Base-by-base conservation (phyloP, 2,329 filamentous ascomycete genomes). In the Madurella fahalii region DNA sequence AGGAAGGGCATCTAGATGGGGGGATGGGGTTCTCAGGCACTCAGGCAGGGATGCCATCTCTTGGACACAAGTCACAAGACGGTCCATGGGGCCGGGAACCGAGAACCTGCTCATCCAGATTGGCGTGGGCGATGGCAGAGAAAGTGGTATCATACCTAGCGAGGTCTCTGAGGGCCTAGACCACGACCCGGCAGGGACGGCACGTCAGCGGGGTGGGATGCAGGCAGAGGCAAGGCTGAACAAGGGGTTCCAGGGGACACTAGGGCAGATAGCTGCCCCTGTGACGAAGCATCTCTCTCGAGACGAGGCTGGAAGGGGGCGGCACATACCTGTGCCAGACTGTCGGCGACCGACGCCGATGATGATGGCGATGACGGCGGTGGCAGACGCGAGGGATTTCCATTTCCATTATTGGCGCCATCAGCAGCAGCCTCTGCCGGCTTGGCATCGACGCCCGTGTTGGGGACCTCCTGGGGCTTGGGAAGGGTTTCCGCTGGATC, bases 151-250 rank as follows among this genome's bases (percentile, higher is more conserved):
- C 63, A 60, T 65, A 69, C 67, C 66, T 66, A 45, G 67, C 64
- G 53, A 69, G 67, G 57, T 69, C 67, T 63, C 53, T 62, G 20
- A 68, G 62, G 58, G 65, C 63, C 67, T 69, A 63, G 63, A 68
- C 56, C 61, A 32, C 17, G 18, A 16, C 34, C 43, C 52, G 54
- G 46, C 54, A 56, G 53, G 59, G 53, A 32, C 17, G 52, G 43
- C 37, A 54, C 15, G 53, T 64, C 54, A 62, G 61, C 53, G 47
- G 49, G 45, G 25, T 40, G 39, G 41, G 25, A 42, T 25, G 46
- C 45, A 49, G 13, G 34, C 34, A 37, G 42, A 40, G 17, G 32
- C 47, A 57, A 45, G 47, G 54, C 50, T 48, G 53, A 57, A 34
- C 40, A 52, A 41, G 32, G 51, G 43, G 5, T 40, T 41, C 25